Base-by-base conservation (phyloP, 2,329 filamentous ascomycete species). In the Aspergillus calidoustus region DNA sequence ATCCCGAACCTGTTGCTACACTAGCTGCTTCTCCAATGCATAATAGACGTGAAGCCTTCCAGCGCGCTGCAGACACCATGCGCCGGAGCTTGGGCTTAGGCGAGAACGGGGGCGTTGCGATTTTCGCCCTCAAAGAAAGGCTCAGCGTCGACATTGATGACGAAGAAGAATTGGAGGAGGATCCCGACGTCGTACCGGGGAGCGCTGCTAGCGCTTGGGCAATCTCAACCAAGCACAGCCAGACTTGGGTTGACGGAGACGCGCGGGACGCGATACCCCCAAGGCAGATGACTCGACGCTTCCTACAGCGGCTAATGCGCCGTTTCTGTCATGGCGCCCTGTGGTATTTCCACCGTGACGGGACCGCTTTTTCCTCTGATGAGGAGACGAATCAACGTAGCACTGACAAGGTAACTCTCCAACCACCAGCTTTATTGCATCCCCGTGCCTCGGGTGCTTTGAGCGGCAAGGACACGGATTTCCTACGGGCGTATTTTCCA, bases 31-130 rank as follows among this genome's bases (percentile, higher is more conserved):
- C 54, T 3, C 44, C 41, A 25, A 9, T 19, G 31, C 25, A 30
- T 2, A 60, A 30, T 19, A 43, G 28, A 13, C 23, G 31, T 17
- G 50, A 28, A 15, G 76, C 76, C 1, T 80, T 81, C 60, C 66
- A 69, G 25, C 74, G 80, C 11, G 81, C 81, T 17, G 77, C 79
- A 0, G 69, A 75, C 22, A 64, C 82, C 1, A 67, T 83, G 13
- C 72, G 74, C 8, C 71, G 79, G 50, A 75, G 78, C 2, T 69
- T 82, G n/a, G 69, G 71, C 22, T 51, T 79, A 1, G 70, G 72
- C 22, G 69, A 72, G n/a, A 74, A 77, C 5, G 80, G 80, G 31
- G 80, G 79, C 11, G 34, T 41, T 15, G 34, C 34, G 15, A 15
- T 41, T 15, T 41, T 41, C 34, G 34, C 34, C 15, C 34, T 41